Evolutionary conservation across 768 basidiomycete genomes (phyloP).

Genomic region (Mycena galericulata): DNA sequence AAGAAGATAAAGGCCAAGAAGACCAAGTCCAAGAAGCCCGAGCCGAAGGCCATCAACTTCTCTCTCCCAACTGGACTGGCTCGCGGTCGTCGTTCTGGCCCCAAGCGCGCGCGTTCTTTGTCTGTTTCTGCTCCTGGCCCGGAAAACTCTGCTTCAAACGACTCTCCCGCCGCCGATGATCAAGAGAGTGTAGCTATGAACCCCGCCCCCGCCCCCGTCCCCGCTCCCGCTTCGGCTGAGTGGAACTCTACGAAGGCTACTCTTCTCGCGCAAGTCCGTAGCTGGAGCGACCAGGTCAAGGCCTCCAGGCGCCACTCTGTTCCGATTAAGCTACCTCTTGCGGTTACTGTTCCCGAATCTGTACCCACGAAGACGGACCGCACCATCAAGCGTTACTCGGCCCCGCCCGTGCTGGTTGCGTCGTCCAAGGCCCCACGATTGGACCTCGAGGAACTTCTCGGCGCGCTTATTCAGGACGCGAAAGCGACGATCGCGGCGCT

Average conservation of each 20-base stretch:
- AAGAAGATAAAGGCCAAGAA: too few species aligned
- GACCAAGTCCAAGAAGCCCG: background rate
- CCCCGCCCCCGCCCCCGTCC: background rate
- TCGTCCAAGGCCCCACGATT: background rate
- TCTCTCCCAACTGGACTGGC: background rate
- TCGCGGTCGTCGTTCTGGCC: background rate
- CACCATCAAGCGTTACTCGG: constrained; percentile 5
- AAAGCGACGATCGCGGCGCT: constrained; percentile 6
- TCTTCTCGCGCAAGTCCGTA: background rate
- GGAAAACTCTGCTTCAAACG: too few species aligned
- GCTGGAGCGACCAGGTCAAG: constrained; percentile 6
- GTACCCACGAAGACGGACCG: too few species aligned
- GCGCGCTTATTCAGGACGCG: background rate
- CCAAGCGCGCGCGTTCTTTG: too few species aligned
- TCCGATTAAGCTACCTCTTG: background rate
- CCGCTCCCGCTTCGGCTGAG: background rate
- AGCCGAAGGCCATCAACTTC: background rate
- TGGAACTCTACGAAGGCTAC: constrained; percentile 9
- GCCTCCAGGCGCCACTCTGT: background rate
- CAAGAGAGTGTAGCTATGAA: too few species aligned
- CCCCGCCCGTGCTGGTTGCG: constrained; percentile 10
- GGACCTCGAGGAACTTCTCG: background rate
- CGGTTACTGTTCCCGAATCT: background rate
- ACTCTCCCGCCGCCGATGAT: too few species aligned
- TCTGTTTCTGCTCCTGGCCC: too few species aligned